A percentile compares a stretch with the other conserved stretches of the same genome.
Conservation (phyloP, 2,329 filamentous ascomycete species). For the Verticillium nubilum region DNA sequence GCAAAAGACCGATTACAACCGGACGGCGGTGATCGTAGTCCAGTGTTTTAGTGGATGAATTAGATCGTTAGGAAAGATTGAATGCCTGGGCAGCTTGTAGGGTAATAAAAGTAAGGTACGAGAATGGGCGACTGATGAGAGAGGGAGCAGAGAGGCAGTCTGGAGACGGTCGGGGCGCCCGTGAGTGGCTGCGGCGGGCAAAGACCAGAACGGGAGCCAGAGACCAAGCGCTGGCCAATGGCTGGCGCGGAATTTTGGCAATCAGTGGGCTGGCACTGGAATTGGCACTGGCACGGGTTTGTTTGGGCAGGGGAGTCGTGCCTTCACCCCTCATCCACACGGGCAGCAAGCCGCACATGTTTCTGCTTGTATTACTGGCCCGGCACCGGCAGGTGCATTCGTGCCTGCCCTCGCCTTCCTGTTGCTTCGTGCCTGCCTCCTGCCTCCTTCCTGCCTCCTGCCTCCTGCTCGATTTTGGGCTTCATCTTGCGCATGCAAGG, state of each 20-base stretch:
- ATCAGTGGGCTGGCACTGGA: background rate
- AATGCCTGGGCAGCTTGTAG: background rate
- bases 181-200: background rate
- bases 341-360: background rate
- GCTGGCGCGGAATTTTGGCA: background rate
- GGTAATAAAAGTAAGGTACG: background rate
- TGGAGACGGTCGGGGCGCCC: background rate
- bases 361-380: background rate
- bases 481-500: too few species aligned
- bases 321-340: background rate
- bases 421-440: background rate
- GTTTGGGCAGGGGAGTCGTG: background rate
- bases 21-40: background rate
- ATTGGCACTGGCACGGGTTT: background rate
- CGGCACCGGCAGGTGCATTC: background rate
- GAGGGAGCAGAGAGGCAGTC: background rate
- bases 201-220: background rate
- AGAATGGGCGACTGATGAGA: background rate
- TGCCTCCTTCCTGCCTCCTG: background rate
- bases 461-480: background rate
- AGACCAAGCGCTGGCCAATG: background rate
- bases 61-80: too few species aligned
- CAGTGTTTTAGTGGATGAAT: background rate
- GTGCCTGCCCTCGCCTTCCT: background rate
- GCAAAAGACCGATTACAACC: background rate